These are phyloP conservation scores for Fusarium equiseti DNA, from an alignment of 2,329 filamentous ascomycete species.

Conservation along the genomic window DNA sequence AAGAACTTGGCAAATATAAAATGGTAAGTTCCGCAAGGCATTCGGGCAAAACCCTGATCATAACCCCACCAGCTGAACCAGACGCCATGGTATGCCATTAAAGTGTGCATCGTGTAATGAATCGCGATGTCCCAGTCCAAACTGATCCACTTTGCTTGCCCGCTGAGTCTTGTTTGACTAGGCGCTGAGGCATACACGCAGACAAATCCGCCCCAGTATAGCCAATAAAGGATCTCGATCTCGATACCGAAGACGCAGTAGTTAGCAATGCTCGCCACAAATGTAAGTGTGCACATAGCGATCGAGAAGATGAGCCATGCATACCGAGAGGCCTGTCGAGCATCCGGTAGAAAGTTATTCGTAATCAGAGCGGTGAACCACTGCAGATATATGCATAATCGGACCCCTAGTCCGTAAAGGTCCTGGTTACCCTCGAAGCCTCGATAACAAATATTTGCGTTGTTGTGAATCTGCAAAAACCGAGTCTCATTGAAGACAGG, in stretches of 20 bases:
- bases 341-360: background rate
- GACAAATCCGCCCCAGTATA: background rate
- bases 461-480: fast-evolving
- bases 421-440: background rate
- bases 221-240: background rate
- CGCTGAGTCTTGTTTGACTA: fast-evolving
- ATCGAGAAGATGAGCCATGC: fast-evolving
- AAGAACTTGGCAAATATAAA: background rate
- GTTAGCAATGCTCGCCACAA: background rate
- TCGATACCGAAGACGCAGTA: background rate
- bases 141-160: fast-evolving
- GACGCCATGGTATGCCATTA: fast-evolving
- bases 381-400: background rate
- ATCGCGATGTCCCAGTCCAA: fast-evolving
- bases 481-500: background rate
- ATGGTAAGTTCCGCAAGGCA: background rate
- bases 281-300: background rate
- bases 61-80: background rate
- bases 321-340: fast-evolving
- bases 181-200: background rate
- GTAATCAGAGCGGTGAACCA: fast-evolving
- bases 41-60: fast-evolving
- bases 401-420: background rate
- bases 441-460: fast-evolving
- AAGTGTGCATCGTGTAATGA: fast-evolving